Conservation (phyloP, 306 rosid species). For the Corylus americana region DNA sequence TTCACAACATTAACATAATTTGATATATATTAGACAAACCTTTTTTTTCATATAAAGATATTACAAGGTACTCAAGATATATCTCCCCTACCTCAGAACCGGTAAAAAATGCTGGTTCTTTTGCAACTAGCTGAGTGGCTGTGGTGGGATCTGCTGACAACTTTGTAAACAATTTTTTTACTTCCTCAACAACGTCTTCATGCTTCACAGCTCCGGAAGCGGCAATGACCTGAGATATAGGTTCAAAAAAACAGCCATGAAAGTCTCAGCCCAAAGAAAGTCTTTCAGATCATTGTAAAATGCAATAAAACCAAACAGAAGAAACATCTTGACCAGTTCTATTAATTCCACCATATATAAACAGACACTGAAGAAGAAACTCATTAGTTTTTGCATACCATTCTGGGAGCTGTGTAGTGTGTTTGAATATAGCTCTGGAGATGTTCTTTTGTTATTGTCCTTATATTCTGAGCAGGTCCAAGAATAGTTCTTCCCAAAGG, state of each 20-base stretch:
- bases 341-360: background rate
- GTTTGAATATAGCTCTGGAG: constrained; percentile 78
- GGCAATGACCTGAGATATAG: constrained; percentile 64
- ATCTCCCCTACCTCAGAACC: constrained; percentile 82
- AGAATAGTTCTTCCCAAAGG: constrained; percentile 93
- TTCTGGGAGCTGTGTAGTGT: constrained; percentile 93
- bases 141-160: constrained; percentile 77
- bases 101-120: constrained; percentile 81
- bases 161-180: constrained; percentile 68
- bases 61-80: constrained; percentile 2
- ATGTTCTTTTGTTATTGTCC: constrained; percentile 78
- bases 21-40: background rate
- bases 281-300: background rate
- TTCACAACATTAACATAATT: constrained; percentile 11
- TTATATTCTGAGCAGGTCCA: constrained; percentile 83
- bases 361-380: background rate
- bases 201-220: constrained; percentile 93
- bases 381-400: constrained; percentile 47
- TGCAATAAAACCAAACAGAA: background rate
- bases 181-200: constrained; percentile 71
- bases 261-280: background rate
- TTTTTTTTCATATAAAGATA: background rate
- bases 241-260: constrained; percentile 18
- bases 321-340: constrained; percentile 1
- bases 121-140: constrained; percentile 70